phyloP scores from a whole-genome alignment of 2,329 filamentous ascomycete species.

The Apiospora phragmitis region DNA sequence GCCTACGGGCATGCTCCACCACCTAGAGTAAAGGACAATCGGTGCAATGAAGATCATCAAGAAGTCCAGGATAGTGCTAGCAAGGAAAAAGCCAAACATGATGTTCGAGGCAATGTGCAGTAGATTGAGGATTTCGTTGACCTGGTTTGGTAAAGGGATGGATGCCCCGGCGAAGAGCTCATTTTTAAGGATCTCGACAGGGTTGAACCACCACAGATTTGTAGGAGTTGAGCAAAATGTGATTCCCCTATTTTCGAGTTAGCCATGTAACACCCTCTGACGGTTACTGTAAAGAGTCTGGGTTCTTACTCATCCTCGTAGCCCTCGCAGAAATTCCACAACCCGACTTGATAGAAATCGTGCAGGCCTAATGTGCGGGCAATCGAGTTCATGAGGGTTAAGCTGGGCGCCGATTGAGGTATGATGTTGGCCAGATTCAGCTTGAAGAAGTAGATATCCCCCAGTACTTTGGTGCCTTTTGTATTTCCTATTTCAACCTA shows the following conservation, averaged over 20 bases:
- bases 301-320: conserved; percentile 61
- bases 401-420: conserved; percentile 67
- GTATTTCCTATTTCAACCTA: conserved; percentile 73
- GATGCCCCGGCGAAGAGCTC: conserved; percentile 81
- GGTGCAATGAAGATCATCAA: conserved; percentile 68
- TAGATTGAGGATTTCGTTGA: conserved; percentile 72
- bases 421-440: conserved; percentile 83
- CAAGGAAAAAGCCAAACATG: conserved; percentile 90
- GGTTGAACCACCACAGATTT: conserved; percentile 87
- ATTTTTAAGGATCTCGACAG: conserved; percentile 75
- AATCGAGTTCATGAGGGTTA: conserved; percentile 77
- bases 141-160: conserved; percentile 75
- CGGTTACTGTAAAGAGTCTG: neutral
- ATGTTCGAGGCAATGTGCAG: conserved; percentile 73
- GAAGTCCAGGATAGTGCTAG: conserved; percentile 68
- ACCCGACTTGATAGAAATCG: conserved; percentile 90
- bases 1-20: conserved; percentile 66
- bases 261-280: conserved; percentile 41
- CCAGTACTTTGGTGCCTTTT: conserved; percentile 59
- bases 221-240: conserved; percentile 72
- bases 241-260: conserved; percentile 60
- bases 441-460: conserved; percentile 79
- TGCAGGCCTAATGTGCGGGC: conserved; percentile 83
- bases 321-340: conserved; percentile 93
- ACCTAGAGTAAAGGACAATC: conserved; percentile 54